Conservation (phyloP, 257 asterid species). For the Striga asiatica region DNA sequence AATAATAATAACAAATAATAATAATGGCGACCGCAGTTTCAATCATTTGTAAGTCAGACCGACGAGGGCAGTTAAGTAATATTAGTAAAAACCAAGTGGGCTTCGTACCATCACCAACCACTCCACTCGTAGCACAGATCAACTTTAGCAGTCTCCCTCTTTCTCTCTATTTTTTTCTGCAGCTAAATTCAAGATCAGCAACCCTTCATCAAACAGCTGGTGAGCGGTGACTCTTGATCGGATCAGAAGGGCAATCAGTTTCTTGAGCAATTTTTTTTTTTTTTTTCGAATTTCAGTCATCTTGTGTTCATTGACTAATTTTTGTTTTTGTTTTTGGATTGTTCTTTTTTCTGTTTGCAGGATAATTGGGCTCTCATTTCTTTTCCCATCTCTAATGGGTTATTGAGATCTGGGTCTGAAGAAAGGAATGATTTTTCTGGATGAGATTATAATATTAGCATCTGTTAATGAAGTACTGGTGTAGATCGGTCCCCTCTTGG, state of each 20-base stretch:
- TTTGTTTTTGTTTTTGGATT: background rate
- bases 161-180: constrained; percentile 7
- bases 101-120: background rate
- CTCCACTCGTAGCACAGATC: background rate
- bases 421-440: constrained; percentile 18
- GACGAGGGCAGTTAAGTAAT: background rate
- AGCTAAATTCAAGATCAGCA: constrained; percentile 6
- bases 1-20: too few relatives aligned
- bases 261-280: background rate
- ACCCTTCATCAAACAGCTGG: constrained; percentile 18
- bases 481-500: constrained; percentile 37
- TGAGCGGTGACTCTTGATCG: constrained; percentile 11
- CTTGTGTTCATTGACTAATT: constrained; percentile 12
- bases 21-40: too few relatives aligned
- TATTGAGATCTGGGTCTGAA: constrained; percentile 35
- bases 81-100: background rate
- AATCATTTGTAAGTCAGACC: too few relatives aligned
- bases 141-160: background rate
- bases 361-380: constrained; percentile 5
- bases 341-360: constrained; percentile 14
- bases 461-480: constrained; percentile 33
- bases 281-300: background rate
- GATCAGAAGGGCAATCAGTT: constrained; percentile 14
- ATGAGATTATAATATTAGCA: constrained; percentile 16
- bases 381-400: too few relatives aligned